A percentile compares a stretch with the other conserved stretches of the same genome.
Evolutionary conservation across 345 rosid species (phyloP).

Genomic region (Gossypium raimondii): DNA sequence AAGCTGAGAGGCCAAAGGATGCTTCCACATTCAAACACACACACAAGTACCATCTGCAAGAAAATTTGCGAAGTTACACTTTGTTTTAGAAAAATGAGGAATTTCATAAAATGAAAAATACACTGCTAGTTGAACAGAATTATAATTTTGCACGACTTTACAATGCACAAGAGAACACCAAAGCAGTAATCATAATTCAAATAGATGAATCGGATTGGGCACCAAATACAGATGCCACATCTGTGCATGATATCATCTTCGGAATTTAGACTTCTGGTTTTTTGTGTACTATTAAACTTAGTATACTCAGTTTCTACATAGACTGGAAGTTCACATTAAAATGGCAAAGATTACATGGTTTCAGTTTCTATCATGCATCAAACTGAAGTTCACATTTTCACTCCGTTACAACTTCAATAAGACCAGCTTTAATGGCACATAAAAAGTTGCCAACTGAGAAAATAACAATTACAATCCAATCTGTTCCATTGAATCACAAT

Average conservation of each 20-base stretch:
- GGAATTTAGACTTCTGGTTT: not conserved
- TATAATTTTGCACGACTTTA: not conserved
- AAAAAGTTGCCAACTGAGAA: not conserved
- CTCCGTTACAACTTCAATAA: not conserved
- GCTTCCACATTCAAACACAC: not conserved
- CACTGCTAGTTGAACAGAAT: not conserved
- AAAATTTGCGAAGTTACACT: constrained; percentile 18
- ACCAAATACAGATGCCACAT: constrained; percentile 1
- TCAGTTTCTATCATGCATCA: not conserved
- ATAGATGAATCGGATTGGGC: not conserved
- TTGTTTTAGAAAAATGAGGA: not conserved
- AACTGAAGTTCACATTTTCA: constrained; percentile 3
- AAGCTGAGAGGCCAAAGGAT: not conserved
- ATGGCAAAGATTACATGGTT: constrained; percentile 1
- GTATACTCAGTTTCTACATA: not conserved
- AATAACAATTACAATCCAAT: not conserved
- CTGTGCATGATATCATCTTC: not conserved
- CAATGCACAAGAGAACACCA: not conserved
- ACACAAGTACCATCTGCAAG: constrained; percentile 48
- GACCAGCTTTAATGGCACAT: not conserved
- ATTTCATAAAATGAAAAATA: not conserved
- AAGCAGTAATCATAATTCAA: not conserved
- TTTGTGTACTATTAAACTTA: constrained; percentile 3
- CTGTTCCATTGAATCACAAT: not conserved
- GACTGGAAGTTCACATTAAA: not conserved